phyloP scores from a whole-genome alignment of 78 protist species.

The Protostelium mycophagum region DNA sequence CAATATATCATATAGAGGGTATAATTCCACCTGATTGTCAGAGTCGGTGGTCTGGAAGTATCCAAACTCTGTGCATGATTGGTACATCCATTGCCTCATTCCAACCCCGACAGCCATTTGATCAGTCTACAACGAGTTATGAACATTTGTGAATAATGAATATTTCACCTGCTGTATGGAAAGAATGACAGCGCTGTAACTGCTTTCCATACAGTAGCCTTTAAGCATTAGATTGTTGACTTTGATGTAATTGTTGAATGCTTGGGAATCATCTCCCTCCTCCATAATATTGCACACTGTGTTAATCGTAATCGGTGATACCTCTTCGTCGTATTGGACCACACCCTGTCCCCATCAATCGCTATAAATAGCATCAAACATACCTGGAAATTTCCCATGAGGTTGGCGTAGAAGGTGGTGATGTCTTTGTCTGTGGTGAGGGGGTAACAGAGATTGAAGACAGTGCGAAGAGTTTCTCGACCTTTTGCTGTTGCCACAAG shows the following conservation, averaged over 20 bases:
- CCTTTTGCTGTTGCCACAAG: slow-evolving; percentile 4
- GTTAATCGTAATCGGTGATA: background rate
- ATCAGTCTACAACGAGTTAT: slow-evolving; percentile 2
- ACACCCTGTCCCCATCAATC: slow-evolving; percentile 4
- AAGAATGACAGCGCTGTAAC: background rate
- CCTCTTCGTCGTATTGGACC: slow-evolving; percentile 52
- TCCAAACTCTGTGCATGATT: slow-evolving; percentile 64
- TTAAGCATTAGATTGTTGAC: background rate
- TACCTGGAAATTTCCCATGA: slow-evolving; percentile 31
- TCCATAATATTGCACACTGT: background rate
- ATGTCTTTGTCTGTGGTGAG: slow-evolving; percentile 22
- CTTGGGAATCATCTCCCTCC: background rate
- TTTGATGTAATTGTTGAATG: background rate
- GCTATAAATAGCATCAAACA: background rate
- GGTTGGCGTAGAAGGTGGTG: slow-evolving; percentile 38
- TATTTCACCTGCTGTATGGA: background rate
- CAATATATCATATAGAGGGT: too few relatives aligned
- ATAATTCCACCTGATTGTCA: background rate
- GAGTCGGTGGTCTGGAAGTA: slow-evolving; percentile 65
- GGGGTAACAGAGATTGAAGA: slow-evolving; percentile 25
- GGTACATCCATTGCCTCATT: slow-evolving; percentile 56
- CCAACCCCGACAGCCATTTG: slow-evolving; percentile 32
- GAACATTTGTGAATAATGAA: too few relatives aligned
- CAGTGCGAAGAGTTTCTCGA: slow-evolving; percentile 13
- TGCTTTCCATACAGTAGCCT: background rate